Base-by-base conservation (phyloP, 257 asterid genomes). In the Ballota nigra region DNA sequence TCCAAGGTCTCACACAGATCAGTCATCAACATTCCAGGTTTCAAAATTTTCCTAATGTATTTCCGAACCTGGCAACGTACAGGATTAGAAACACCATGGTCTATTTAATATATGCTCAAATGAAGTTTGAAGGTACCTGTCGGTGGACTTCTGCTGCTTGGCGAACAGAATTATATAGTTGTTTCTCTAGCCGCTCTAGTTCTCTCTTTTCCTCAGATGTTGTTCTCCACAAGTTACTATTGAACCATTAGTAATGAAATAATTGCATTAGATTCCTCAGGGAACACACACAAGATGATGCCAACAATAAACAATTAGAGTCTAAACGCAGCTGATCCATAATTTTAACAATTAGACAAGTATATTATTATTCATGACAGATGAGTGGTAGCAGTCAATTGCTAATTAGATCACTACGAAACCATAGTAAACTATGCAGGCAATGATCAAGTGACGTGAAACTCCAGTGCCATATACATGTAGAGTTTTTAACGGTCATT, bases 71-170 rank as follows among this genome's bases (percentile, higher is more conserved):
- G 83, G 23, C 65, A 60, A 71, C 29, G 67, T 73, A 58, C 23
- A 64, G 45, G 29, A 34, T 49, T 12, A 69, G 47, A 66, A 41
- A 60, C 24, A 40, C 26, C 3, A 3, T 8, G 55, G 49, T 40
- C 56, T 29, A 16, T 9, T 73, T 56, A 18, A 36, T 53, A 23
- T 24, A 55, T 40, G 77, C 55, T 62, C 68, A 66, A 12, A 47
- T 53, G 24, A 61, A 67, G 38, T n/a, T 63, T 59, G 22, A 63
- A 64, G 73, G 75, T 69, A 94, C 99, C 98, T 95, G 96, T 24
- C 99, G 98, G 80, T 95, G 99, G 77, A 95, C 99, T 83, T 95
- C 98, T 63, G 99, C 99, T 58, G 99, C 99, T 79, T 86, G 96
- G 69, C 99, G 99, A 77, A 95, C 76, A 9, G 99, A 85, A 71